Evolutionary conservation across 2,329 filamentous ascomycete species (phyloP).

Genomic region (Diaporthe sp.): DNA sequence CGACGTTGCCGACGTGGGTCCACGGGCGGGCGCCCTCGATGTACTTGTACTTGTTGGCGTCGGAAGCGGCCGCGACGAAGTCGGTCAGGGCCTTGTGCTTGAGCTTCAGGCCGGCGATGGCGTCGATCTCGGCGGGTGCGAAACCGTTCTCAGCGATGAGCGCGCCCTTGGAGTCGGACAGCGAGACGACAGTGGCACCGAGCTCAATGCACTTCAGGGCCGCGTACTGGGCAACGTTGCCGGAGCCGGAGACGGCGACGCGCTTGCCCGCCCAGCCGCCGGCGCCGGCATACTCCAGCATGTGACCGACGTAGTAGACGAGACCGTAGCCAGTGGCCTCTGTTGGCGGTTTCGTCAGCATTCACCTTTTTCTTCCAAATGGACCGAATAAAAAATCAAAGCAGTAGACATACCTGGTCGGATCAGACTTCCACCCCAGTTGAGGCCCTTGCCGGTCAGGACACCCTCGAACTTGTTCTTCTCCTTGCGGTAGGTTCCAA

Average conservation of each 20-base stretch:
- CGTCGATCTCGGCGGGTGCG: slow-evolving; percentile 82
- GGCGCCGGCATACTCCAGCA: slow-evolving; percentile 91
- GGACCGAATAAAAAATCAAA: neutral
- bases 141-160: slow-evolving; percentile 83
- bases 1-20: slow-evolving; percentile 89
- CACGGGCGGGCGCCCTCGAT: slow-evolving; percentile 90
- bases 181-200: slow-evolving; percentile 90
- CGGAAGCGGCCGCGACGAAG: slow-evolving; percentile 59
- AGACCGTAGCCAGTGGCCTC: slow-evolving; percentile 98
- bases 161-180: slow-evolving; percentile 92
- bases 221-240: slow-evolving; percentile 98
- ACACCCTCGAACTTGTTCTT: slow-evolving; percentile 96
- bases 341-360: slow-evolving; percentile 44
- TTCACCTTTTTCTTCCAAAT: too few relatives aligned
- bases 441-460: slow-evolving; percentile 93
- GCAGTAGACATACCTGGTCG: slow-evolving; percentile 69
- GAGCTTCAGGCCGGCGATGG: slow-evolving; percentile 89
- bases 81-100: slow-evolving; percentile 83
- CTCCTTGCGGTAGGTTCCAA: slow-evolving; percentile 91
- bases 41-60: slow-evolving; percentile 80
- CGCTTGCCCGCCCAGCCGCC: slow-evolving; percentile 92
- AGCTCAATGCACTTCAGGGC: slow-evolving; percentile 97
- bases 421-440: slow-evolving; percentile 95
- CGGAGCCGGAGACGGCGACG: slow-evolving; percentile 95
- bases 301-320: slow-evolving; percentile 96